Percentiles rank a stretch among this genome's conserved stretches.
Conservation (phyloP, 2,329 filamentous ascomycete genomes). For the Alternaria angustiovoidea region DNA sequence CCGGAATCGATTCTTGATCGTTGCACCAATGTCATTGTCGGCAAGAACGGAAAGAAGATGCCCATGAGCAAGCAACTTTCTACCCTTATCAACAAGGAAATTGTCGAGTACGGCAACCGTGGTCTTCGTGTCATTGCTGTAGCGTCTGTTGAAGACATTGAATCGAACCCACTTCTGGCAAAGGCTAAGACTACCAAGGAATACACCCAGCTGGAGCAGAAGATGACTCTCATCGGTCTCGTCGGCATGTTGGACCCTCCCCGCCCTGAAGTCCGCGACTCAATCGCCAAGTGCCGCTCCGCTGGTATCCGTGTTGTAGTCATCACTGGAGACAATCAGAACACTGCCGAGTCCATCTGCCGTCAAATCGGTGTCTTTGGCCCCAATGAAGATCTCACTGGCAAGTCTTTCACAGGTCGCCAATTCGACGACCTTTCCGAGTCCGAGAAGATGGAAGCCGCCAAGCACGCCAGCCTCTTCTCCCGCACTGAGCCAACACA, state of each 20-base stretch:
- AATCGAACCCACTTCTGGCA: constrained; percentile 71
- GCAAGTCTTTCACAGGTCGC: constrained; percentile 94
- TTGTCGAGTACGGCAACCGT: constrained; percentile 88
- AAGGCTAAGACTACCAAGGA: constrained; percentile 83
- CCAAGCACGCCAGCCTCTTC: constrained; percentile 87
- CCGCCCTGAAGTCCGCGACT: constrained; percentile 85
- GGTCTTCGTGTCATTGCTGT: constrained; percentile 95
- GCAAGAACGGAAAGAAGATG: constrained; percentile 79
- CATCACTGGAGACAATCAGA: constrained; percentile 97
- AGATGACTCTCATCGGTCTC: constrained; percentile 91
- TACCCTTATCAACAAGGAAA: constrained; percentile 76
- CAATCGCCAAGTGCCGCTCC: constrained; percentile 87
- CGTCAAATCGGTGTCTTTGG: constrained; percentile 95
- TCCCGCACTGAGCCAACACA: constrained; percentile 94
- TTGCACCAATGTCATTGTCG: constrained; percentile 82
- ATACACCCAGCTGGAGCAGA: constrained; percentile 88
- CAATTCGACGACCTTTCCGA: constrained; percentile 89
- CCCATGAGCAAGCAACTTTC: constrained; percentile 73
- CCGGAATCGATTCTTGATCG: constrained; percentile 94
- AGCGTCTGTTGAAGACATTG: constrained; percentile 81
- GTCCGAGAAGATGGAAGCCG: constrained; percentile 81
- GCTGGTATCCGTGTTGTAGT: constrained; percentile 97
- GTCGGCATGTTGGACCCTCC: constrained; percentile 97
- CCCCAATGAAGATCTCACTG: constrained; percentile 78
- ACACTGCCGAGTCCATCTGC: constrained; percentile 97